Base-by-base conservation (phyloP, 345 rosid genomes). In the Salix koriyanagi region DNA sequence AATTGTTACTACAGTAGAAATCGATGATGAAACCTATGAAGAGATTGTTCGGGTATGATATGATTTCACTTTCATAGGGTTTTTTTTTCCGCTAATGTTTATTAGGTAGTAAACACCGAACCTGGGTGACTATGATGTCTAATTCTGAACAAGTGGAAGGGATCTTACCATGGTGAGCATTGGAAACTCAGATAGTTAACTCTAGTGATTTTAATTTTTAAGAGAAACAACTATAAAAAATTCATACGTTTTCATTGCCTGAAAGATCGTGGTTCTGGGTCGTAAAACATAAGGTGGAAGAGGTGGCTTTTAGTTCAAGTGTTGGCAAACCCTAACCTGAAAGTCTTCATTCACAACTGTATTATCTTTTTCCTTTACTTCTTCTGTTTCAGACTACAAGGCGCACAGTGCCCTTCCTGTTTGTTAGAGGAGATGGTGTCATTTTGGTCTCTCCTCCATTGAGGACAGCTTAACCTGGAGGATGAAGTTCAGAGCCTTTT, bases 391-490 rank as follows among this genome's bases (percentile, higher is more conserved):
- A 96, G 98, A 87, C 95, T 44, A 92, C 97, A 19, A 92, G 81
- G 85, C 95, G 98, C 21, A 94, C 81, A 0, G 88, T 96, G 56
- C 96, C 94, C 12, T 96, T 87, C 80, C 97, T 96, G 23, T 96
- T 96, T 83, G 99, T 96, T 60, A 87, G 99, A 85, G 99, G 99
- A 56, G 99, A 96, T 73, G 97, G 99, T 74, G 98, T 96, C 79
- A 96, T 96, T 76, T 87, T 96, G 88, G 99, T 96, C 74, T 92
- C 99, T 65, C 99, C 98, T 73, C 99, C 99, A 16, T 79, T 92
- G 52, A 90, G 99, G 84, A 89, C 99, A 48, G 88, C 98, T 42
- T 96, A 85, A 89, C 78, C 25, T 0, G 16, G 70, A 70, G 58
- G 61, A 67, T 50, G 71, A 74, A 41, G 65, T 70, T 70, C 70